phyloP scores from a whole-genome alignment of 2,329 filamentous ascomycete species.

The Claviceps humidiphila region DNA sequence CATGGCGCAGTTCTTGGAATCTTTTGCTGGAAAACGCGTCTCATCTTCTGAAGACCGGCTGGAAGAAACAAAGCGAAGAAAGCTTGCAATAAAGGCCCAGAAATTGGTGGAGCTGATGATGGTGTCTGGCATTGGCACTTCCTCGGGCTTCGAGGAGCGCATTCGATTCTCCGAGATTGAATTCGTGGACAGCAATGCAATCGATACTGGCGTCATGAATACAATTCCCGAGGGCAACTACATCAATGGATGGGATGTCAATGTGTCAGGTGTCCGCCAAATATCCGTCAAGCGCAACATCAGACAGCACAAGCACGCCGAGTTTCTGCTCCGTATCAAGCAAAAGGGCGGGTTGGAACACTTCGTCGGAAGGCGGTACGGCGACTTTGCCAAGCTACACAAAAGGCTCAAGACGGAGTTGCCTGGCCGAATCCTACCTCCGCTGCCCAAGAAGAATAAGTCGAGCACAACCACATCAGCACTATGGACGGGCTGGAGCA shows the following conservation, averaged over 20 bases:
- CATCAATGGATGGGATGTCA: constrained; percentile 94
- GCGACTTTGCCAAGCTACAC: constrained; percentile 72
- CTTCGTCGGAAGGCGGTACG: constrained; percentile 75
- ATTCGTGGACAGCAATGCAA: constrained; percentile 84
- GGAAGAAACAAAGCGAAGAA: constrained; percentile 89
- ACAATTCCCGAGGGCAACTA: constrained; percentile 83
- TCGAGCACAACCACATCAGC: constrained; percentile 53
- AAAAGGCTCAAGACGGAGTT: constrained; percentile 71
- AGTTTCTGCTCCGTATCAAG: constrained; percentile 83
- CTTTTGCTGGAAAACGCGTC: constrained; percentile 92
- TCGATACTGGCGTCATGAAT: constrained; percentile 76
- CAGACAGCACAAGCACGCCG: constrained; percentile 81
- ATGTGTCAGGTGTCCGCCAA: constrained; percentile 78
- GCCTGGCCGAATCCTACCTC: constrained; percentile 77
- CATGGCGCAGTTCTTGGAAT: constrained; percentile 67
- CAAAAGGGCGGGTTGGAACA: constrained; percentile 60
- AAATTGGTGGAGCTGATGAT: constrained; percentile 99
- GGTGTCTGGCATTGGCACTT: constrained; percentile 91
- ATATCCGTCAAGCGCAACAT: constrained; percentile 74
- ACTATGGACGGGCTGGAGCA: constrained; percentile 38
- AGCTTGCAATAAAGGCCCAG: constrained; percentile 82
- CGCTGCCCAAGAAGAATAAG: constrained; percentile 87
- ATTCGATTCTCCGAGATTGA: constrained; percentile 96
- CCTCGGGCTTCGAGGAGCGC: constrained; percentile 92
- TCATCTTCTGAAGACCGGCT: constrained; percentile 92